A percentile compares a stretch with the other conserved stretches of the same genome.
Conservation (phyloP, 2,329 filamentous ascomycete species). For the Colletotrichum liriopes region DNA sequence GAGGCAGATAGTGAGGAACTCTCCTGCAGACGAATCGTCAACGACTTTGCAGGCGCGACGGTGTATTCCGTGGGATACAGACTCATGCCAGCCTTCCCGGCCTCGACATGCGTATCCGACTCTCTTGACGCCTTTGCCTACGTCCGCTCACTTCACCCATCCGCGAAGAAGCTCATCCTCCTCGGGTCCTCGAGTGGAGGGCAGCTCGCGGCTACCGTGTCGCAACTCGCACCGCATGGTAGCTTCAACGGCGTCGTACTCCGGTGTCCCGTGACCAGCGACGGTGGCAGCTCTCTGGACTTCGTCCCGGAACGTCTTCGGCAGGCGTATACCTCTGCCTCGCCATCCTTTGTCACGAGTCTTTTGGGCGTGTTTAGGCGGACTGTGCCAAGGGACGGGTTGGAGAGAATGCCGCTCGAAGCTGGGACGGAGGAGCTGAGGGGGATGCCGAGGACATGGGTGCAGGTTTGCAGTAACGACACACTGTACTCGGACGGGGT, state of each 20-base stretch:
- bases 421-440: constrained; percentile 48
- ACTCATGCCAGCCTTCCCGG: constrained; percentile 58
- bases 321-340: constrained; percentile 57
- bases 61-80: constrained; percentile 65
- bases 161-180: constrained; percentile 51
- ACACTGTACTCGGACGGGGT: constrained; percentile 66
- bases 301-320: constrained; percentile 56
- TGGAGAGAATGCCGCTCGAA: constrained; percentile 61
- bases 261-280: constrained; percentile 65
- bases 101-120: constrained; percentile 59
- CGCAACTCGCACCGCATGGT: constrained; percentile 50
- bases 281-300: constrained; percentile 55
- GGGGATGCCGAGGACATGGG: constrained; percentile 60
- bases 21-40: constrained; percentile 60
- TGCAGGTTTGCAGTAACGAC: constrained; percentile 67
- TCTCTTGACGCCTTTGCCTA: constrained; percentile 55
- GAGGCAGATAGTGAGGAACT: constrained; percentile 66
- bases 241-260: constrained; percentile 59
- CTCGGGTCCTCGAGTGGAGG: constrained; percentile 65
- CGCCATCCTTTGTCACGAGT: constrained; percentile 55
- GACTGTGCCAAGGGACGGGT: constrained; percentile 57
- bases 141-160: constrained; percentile 43
- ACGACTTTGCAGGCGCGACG: constrained; percentile 48
- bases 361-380: constrained; percentile 52
- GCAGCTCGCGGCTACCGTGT: constrained; percentile 62